A percentile compares a stretch with the other conserved stretches of the same genome.
Conservation (phyloP, 306 rosid species). For the Carpinus fangiana region DNA sequence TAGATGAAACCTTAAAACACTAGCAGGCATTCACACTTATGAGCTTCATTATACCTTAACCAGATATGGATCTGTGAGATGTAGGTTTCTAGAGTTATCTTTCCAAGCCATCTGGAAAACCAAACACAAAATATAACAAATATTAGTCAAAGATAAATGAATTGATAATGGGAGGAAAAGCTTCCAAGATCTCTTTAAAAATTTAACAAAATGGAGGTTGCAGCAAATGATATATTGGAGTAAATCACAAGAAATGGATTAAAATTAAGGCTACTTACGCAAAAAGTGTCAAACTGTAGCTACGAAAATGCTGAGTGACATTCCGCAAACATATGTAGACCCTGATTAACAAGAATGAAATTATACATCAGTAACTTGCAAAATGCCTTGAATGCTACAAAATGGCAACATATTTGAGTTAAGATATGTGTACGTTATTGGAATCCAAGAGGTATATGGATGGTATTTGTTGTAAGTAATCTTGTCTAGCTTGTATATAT, state of each 20-base stretch:
- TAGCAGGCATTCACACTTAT: slow-evolving; percentile 10
- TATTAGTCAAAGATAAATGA: slow-evolving; percentile 19
- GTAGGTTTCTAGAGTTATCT: slow-evolving; percentile 94
- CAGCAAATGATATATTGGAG: not conserved
- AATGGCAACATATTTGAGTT: slow-evolving; percentile 21
- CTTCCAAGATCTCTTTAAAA: slow-evolving; percentile 5
- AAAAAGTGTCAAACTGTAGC: slow-evolving; percentile 74
- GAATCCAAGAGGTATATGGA: slow-evolving; percentile 99
- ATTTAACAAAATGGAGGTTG: slow-evolving; percentile 8
- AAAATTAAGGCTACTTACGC: slow-evolving; percentile 62
- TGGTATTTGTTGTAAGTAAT: slow-evolving; percentile 82
- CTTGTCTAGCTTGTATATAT: slow-evolving; percentile 89
- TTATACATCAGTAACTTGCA: slow-evolving; percentile 18
- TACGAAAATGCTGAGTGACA: slow-evolving; percentile 76
- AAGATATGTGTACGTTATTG: slow-evolving; percentile 74
- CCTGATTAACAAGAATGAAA: slow-evolving; percentile 47
- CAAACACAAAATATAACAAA: slow-evolving; percentile 12
- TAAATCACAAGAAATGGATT: not conserved
- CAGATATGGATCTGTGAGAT: slow-evolving; percentile 96
- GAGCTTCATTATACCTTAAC: slow-evolving; percentile 66
- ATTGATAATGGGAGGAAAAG: slow-evolving; percentile 25
- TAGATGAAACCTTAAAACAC: not conserved
- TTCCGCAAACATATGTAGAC: slow-evolving; percentile 86
- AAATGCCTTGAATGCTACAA: slow-evolving; percentile 14
- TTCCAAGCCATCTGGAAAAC: slow-evolving; percentile 88